phyloP scores from a whole-genome alignment of 2,329 filamentous ascomycete genomes.

The Aspergillus sp. region DNA sequence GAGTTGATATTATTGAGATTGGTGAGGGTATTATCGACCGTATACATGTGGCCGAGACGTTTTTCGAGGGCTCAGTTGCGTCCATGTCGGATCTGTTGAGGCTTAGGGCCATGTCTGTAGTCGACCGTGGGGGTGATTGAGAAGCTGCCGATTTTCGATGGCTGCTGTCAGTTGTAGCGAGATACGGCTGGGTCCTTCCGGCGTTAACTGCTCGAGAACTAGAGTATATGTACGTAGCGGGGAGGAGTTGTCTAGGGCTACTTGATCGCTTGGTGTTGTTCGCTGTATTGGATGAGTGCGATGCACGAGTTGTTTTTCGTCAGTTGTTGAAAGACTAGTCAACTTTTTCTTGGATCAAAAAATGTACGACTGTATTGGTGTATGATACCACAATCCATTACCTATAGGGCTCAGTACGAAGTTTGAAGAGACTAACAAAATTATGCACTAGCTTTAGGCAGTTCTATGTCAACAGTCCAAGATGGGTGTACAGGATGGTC shows the following conservation, averaged over 20 bases:
- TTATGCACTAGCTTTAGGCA: conserved; percentile 23
- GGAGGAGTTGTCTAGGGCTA: neutral
- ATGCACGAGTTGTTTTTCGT: neutral
- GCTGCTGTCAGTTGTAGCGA: neutral
- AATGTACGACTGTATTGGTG: neutral
- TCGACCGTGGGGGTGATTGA: neutral
- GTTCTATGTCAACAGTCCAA: conserved; percentile 53
- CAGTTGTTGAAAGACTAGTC: neutral
- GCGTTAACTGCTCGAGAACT: neutral
- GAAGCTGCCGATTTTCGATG: neutral
- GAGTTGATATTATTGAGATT: neutral
- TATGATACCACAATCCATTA: neutral
- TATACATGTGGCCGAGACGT: neutral
- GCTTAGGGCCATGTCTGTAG: neutral
- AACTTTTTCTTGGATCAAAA: neutral
- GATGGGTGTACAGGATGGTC: conserved; percentile 42
- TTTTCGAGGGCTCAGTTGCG: neutral
- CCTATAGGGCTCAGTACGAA: neutral
- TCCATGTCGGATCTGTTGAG: conserved; percentile 1
- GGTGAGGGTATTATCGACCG: neutral
- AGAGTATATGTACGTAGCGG: neutral
- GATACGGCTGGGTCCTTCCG: neutral
- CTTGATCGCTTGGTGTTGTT: conserved; percentile 1
- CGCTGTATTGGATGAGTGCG: conserved; percentile 7
- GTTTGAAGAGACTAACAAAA: neutral